These are phyloP conservation scores for Lepidium aucheri DNA, from an alignment of 345 rosid genomes.

Conservation along the genomic window DNA sequence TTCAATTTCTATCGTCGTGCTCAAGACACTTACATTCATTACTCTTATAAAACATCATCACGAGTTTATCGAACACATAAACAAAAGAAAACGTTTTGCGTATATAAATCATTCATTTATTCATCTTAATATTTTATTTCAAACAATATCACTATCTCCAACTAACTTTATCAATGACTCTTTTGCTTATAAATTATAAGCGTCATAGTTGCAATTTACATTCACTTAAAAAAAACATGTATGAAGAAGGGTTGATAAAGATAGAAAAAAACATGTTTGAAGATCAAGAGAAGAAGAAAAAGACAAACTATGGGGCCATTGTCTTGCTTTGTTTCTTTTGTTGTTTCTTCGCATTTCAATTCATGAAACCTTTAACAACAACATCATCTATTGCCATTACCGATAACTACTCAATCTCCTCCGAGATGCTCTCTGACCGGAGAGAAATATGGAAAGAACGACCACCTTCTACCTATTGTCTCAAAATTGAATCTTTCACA, in stretches of 20 bases:
- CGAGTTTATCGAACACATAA: too few relatives aligned
- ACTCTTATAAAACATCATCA: too few relatives aligned
- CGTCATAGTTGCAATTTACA: background rate
- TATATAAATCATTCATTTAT: too few relatives aligned
- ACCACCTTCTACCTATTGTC: slow-evolving; percentile 9
- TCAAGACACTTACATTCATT: too few relatives aligned
- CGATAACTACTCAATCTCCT: background rate
- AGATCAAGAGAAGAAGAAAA: background rate
- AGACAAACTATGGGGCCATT: background rate
- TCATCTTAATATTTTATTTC: too few relatives aligned
- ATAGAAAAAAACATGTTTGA: background rate
- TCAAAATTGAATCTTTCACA: background rate
- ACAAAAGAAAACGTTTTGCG: too few relatives aligned
- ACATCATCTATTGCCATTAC: background rate
- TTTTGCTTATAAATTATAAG: background rate
- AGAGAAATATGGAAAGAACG: background rate
- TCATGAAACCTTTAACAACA: background rate
- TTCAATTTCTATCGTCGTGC: too few relatives aligned
- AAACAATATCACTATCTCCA: background rate
- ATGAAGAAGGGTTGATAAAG: background rate
- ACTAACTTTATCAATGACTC: background rate
- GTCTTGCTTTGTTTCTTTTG: background rate
- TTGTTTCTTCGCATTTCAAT: background rate
- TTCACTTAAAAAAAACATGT: background rate
- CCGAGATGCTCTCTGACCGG: background rate